phyloP scores from a whole-genome alignment of 768 basidiomycete species.

The Coprinopsis cinerea region DNA sequence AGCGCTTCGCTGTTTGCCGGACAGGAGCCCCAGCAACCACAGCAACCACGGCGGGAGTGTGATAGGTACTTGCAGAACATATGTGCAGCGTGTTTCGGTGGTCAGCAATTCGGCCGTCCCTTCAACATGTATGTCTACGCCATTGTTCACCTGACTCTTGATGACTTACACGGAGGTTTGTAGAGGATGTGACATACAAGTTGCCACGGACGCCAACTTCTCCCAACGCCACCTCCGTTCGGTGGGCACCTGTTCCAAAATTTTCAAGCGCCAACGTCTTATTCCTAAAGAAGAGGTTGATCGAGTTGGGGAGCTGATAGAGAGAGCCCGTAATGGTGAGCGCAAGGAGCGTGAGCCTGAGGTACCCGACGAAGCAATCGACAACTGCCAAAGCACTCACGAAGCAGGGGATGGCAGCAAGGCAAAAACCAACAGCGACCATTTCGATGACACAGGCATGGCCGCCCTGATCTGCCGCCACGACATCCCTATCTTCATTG shows the following conservation, averaged over 20 bases:
- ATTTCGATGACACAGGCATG: slow-evolving; percentile 26
- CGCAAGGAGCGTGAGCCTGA: neutral
- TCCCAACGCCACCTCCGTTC: neutral
- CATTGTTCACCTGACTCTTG: no score
- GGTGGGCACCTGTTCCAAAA: neutral
- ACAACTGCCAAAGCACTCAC: neutral
- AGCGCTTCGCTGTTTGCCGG: no score
- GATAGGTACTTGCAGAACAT: neutral
- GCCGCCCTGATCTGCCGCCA: slow-evolving; percentile 33
- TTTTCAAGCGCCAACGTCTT: neutral
- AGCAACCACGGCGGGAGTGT: neutral
- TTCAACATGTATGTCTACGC: neutral
- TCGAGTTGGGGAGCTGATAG: neutral
- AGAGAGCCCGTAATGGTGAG: neutral
- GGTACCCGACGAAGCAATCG: neutral
- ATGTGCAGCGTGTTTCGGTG: neutral
- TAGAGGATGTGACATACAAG: neutral
- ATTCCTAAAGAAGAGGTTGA: neutral
- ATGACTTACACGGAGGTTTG: no score
- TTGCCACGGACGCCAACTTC: neutral
- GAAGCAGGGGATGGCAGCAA: neutral
- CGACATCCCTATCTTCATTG: slow-evolving; percentile 26
- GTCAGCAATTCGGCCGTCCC: neutral
- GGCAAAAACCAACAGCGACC: neutral
- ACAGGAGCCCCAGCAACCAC: no score